Conservation (phyloP, 768 basidiomycete genomes). For the Suillus subaureus region DNA sequence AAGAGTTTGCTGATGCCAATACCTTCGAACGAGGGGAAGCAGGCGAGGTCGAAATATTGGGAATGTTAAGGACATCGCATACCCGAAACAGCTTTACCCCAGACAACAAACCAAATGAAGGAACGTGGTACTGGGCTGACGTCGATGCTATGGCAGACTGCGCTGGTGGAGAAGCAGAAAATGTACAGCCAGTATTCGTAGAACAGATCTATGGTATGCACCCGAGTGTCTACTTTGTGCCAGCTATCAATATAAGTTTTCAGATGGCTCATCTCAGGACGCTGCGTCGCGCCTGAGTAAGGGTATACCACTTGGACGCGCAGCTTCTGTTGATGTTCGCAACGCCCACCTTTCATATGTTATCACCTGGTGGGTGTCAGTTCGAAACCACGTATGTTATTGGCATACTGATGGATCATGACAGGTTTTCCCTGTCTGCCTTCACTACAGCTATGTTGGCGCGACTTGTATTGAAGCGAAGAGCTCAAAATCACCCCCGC, state of each 20-base stretch:
- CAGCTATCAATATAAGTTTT: slow-evolving; percentile 12
- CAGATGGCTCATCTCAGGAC: slow-evolving; percentile 87
- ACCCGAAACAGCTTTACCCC: slow-evolving; percentile 82
- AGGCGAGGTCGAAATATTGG: slow-evolving; percentile 72
- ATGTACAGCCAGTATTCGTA: slow-evolving; percentile 86
- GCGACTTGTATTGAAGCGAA: slow-evolving; percentile 61
- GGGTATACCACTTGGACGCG: slow-evolving; percentile 85
- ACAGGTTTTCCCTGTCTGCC: slow-evolving; percentile 87
- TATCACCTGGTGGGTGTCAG: slow-evolving; percentile 75
- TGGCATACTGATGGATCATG: background rate
- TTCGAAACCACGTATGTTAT: slow-evolving; percentile 5
- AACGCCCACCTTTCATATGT: slow-evolving; percentile 97
- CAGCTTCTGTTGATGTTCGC: slow-evolving; percentile 81
- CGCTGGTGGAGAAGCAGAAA: slow-evolving; percentile 69
- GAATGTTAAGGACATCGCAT: slow-evolving; percentile 84
- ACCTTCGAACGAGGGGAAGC: slow-evolving; percentile 37
- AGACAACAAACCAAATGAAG: slow-evolving; percentile 76
- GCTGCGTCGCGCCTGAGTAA: slow-evolving; percentile 56
- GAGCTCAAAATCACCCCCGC: slow-evolving; percentile 46
- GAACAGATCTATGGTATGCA: slow-evolving; percentile 88
- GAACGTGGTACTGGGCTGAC: slow-evolving; percentile 94
- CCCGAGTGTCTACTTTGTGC: background rate
- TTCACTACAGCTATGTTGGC: slow-evolving; percentile 85
- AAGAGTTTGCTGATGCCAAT: slow-evolving; percentile 48
- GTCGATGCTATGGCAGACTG: slow-evolving; percentile 76